These are phyloP conservation scores for Scutellaria baicalensis DNA, from an alignment of 257 asterid species.

Conservation along the genomic window DNA sequence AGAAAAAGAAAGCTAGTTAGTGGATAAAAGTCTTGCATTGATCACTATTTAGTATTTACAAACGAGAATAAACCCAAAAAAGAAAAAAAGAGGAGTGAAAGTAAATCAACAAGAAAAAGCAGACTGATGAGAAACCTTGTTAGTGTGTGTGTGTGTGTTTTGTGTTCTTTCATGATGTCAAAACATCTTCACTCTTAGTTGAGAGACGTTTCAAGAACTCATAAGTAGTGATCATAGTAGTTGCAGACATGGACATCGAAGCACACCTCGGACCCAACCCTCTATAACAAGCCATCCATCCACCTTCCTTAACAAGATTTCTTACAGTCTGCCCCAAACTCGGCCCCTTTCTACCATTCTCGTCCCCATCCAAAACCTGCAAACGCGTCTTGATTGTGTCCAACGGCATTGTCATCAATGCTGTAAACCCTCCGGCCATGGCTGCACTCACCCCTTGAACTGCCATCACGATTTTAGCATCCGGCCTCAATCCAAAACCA, in stretches of 20 bases:
- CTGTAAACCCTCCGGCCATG: constrained; percentile 67
- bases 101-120: not conserved
- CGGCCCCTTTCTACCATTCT: constrained; percentile 60
- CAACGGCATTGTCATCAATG: constrained; percentile 69
- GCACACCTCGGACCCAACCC: constrained; percentile 86
- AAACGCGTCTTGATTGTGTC: constrained; percentile 79
- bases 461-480: constrained; percentile 46
- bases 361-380: constrained; percentile 66
- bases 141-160: not conserved
- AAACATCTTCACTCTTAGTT: constrained; percentile 46
- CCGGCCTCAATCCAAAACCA: constrained; percentile 26
- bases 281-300: constrained; percentile 79
- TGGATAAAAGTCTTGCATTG: not conserved
- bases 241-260: constrained; percentile 76
- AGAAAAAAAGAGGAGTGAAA: not conserved
- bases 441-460: constrained; percentile 76
- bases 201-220: constrained; percentile 77
- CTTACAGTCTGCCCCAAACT: constrained; percentile 53
- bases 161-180: constrained; percentile 24
- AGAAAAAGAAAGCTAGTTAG: not conserved
- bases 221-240: constrained; percentile 83
- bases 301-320: constrained; percentile 64
- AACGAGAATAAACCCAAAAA: not conserved
- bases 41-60: constrained; percentile 5
- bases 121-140: not conserved